Evolutionary conservation across 805 yeast genomes (phyloP), one percentile per base, ranked within the genome.

Genomic region (Suhomyces sp.): DNA sequence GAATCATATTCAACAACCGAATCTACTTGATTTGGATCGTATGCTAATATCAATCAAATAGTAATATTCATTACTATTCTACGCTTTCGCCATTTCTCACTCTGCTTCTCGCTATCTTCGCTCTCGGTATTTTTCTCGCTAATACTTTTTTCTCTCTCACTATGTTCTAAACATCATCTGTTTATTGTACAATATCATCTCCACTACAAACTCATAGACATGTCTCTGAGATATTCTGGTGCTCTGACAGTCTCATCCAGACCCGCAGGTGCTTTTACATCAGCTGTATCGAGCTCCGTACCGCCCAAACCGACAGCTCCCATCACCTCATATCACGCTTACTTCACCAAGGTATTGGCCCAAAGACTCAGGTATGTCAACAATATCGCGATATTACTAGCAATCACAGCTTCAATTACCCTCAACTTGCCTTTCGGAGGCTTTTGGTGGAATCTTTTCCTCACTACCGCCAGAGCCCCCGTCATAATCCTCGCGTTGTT

Each of bases 301-400:
- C 41, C 41, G 41, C 41, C 41, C 13, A 37, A 37, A 37, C 13
- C 21, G 6, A 17, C 49, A 3, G 21, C 49, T 15, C 27, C 37
- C n/a, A 15, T 22, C 33, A 43, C 46, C 10, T 57, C 62, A 39
- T 69, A 69, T 53, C 60, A 59, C 43, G 43, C 57, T 37, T 60
- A 61, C 54, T 72, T 68, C 55, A 52, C 52, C 17, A 65, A 67
- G 49, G 75, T 73, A 6, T 56, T 64, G 40, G 50, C 57, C 44
- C 71, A 73, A 53, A 57, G 79, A 41, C 63, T 74, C 61, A 65
- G 64, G 46, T 75, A 62, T 52, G 66, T 70, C 47, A 64, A 67
- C 54, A 67, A 72, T 44, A 60, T 75, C 46, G 55, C 61, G 37
- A 54, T 63, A 13, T 39, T 75, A 4, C 35, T 67, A 22, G 64